A percentile compares a stretch with the other conserved stretches of the same genome.
Conservation (phyloP, 1,284 basidiomycete genomes). For the Apiotrichum siamense region DNA sequence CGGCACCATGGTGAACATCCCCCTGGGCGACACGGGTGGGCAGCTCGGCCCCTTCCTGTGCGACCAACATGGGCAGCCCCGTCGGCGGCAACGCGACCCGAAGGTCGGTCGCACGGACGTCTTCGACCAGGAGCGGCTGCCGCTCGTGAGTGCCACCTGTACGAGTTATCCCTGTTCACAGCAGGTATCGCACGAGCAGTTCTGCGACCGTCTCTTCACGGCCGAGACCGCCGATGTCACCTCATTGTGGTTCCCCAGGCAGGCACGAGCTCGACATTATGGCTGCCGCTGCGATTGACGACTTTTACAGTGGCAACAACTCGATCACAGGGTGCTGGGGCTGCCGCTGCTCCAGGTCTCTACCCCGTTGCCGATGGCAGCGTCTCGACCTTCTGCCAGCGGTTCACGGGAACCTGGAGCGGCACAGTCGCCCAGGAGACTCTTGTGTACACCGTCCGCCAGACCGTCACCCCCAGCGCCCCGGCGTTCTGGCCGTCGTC, state of each 20-base stretch:
- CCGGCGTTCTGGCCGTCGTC: slow-evolving; percentile 40
- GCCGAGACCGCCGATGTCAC: slow-evolving; percentile 31
- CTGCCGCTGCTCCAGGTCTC: slow-evolving; percentile 42
- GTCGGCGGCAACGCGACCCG: slow-evolving; percentile 52
- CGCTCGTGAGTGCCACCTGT: too few relatives aligned
- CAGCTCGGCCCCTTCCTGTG: slow-evolving; percentile 49
- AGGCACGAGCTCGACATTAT: slow-evolving; percentile 41
- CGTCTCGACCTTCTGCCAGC: slow-evolving; percentile 45
- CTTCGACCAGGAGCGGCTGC: slow-evolving; percentile 52
- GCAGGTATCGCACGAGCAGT: slow-evolving; percentile 42
- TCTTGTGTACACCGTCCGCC: slow-evolving; percentile 32
- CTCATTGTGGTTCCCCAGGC: slow-evolving; percentile 32
- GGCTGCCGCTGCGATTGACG: slow-evolving; percentile 39
- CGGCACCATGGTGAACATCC: slow-evolving; percentile 45
- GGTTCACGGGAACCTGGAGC: slow-evolving; percentile 40
- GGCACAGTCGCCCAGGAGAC: too few relatives aligned
- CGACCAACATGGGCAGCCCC: slow-evolving; percentile 48
- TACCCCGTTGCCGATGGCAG: slow-evolving; percentile 37
- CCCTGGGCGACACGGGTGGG: slow-evolving; percentile 47
- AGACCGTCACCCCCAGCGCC: slow-evolving; percentile 34
- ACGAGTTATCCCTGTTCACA: too few relatives aligned
- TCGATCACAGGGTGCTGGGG: slow-evolving; percentile 44
- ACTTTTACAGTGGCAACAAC: too few relatives aligned
- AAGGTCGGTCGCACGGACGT: slow-evolving; percentile 49
- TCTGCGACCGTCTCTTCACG: slow-evolving; percentile 46